A percentile compares a stretch with the other conserved stretches of the same genome.
phyloP scores from a whole-genome alignment of 129 eudicot genomes.

The Flaveria robusta region DNA sequence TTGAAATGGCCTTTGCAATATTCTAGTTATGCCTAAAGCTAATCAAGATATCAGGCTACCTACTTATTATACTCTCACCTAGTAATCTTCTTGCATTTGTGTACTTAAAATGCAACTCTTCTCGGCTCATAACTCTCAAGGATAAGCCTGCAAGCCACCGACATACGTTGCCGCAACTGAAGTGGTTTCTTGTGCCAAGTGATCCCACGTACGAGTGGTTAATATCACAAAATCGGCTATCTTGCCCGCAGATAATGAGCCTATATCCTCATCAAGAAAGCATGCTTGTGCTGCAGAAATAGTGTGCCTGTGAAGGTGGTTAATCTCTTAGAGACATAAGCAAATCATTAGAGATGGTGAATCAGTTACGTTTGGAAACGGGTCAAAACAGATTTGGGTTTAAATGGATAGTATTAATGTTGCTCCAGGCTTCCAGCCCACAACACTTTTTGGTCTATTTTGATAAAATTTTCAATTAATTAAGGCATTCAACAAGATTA shows the following conservation, averaged over 20 bases:
- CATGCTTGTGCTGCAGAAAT: conserved; percentile 82
- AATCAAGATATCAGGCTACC: background rate
- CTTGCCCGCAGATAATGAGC: conserved; percentile 82
- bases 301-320: conserved; percentile 59
- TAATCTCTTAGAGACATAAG: conserved; percentile 14
- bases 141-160: conserved; percentile 68
- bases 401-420: background rate
- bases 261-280: conserved; percentile 76
- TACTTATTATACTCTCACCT: background rate
- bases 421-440: background rate
- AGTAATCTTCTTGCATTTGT: background rate
- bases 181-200: conserved; percentile 45
- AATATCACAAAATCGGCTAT: conserved; percentile 83
- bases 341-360: background rate
- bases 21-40: background rate
- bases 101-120: background rate
- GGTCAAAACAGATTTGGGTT: background rate
- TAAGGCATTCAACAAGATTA: background rate
- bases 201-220: conserved; percentile 57
- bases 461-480: background rate
- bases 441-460: background rate
- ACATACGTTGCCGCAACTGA: conserved; percentile 77
- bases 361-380: background rate
- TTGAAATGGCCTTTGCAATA: background rate
- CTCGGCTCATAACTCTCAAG: conserved; percentile 27